A percentile compares a stretch with the other conserved stretches of the same genome.
Evolutionary conservation across 257 asterid genomes (phyloP).

Genomic region (Eustoma russellianum): DNA sequence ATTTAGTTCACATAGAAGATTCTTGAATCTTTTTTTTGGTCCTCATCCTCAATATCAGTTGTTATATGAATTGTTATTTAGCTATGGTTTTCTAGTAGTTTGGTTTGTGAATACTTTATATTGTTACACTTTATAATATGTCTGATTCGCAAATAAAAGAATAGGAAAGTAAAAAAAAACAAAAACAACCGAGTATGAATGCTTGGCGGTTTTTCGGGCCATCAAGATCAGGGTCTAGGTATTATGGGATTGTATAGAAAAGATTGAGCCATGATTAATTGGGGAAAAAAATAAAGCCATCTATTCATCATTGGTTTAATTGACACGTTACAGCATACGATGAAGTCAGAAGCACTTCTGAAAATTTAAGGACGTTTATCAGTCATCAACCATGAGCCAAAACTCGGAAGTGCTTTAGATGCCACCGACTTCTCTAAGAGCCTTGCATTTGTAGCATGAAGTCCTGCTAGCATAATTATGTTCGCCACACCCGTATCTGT

Average conservation of each 20-base stretch:
- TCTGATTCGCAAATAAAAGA: no score
- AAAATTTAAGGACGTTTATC: slow-evolving; percentile 7
- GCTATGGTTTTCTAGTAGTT: slow-evolving; percentile 2
- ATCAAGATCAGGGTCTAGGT: no score
- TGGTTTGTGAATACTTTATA: slow-evolving; percentile 6
- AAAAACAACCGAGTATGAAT: no score
- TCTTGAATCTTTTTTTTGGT: slow-evolving; percentile 23
- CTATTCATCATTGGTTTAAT: slow-evolving; percentile 10
- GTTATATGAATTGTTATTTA: slow-evolving; percentile 4
- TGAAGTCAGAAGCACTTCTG: slow-evolving; percentile 16
- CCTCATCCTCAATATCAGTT: slow-evolving; percentile 15
- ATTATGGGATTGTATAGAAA: no score
- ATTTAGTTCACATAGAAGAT: slow-evolving; percentile 9
- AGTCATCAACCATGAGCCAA: background rate
- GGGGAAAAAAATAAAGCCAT: slow-evolving; percentile 10
- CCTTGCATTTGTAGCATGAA: slow-evolving; percentile 63
- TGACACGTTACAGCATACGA: slow-evolving; percentile 1
- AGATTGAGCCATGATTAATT: background rate
- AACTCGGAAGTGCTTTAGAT: background rate
- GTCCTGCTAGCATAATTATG: slow-evolving; percentile 75
- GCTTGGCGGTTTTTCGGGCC: no score
- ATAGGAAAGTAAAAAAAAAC: no score
- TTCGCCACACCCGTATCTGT: slow-evolving; percentile 40
- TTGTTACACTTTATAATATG: no score
- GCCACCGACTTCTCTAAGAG: slow-evolving; percentile 44